A percentile compares a stretch with the other conserved stretches of the same genome.
These are phyloP conservation scores for Curvularia verruculosa DNA, from an alignment of 2,329 filamentous ascomycete species.

Conservation along the genomic window DNA sequence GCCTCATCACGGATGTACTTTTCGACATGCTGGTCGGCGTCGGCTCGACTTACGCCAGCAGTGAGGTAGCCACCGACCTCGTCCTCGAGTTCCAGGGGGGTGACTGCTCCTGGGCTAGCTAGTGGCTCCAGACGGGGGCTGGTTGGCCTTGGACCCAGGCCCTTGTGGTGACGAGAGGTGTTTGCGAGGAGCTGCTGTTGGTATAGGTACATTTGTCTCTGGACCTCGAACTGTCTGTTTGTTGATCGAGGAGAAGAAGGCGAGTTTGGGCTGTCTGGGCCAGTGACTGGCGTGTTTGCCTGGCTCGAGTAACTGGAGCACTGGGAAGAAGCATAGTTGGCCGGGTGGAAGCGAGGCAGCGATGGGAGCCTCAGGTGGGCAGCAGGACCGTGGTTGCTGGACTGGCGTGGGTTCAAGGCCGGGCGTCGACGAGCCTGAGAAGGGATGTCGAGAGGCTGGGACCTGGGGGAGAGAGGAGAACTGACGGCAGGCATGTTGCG, in stretches of 20 bases:
- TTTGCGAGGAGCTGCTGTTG: constrained; percentile 54
- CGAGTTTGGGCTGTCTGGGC: constrained; percentile 50
- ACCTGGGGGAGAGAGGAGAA: constrained; percentile 45
- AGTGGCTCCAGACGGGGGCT: constrained; percentile 58
- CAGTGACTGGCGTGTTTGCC: constrained; percentile 46
- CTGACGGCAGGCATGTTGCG: constrained; percentile 41
- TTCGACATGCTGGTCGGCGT: constrained; percentile 52
- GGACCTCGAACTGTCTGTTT: constrained; percentile 55
- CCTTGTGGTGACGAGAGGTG: constrained; percentile 33
- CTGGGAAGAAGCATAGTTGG: constrained; percentile 55
- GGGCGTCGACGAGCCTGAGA: constrained; percentile 44
- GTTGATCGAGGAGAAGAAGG: constrained; percentile 52
- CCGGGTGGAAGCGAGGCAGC: constrained; percentile 60
- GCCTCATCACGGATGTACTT: constrained; percentile 55
- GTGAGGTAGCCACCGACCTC: constrained; percentile 53
- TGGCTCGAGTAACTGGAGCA: constrained; percentile 49
- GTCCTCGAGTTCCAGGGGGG: constrained; percentile 58
- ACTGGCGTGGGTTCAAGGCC: constrained; percentile 41
- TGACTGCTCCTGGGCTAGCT: constrained; percentile 59
- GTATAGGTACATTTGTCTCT: constrained; percentile 56
- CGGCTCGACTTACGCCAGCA: constrained; percentile 50
- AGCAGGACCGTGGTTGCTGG: constrained; percentile 43
- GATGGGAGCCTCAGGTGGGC: constrained; percentile 54
- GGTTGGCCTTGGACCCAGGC: constrained; percentile 46
- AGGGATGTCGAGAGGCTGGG: constrained; percentile 46